Percentiles rank a stretch among this genome's conserved stretches.
Conservation (phyloP, 1,284 basidiomycete species). For the Athelia psychrophila region DNA sequence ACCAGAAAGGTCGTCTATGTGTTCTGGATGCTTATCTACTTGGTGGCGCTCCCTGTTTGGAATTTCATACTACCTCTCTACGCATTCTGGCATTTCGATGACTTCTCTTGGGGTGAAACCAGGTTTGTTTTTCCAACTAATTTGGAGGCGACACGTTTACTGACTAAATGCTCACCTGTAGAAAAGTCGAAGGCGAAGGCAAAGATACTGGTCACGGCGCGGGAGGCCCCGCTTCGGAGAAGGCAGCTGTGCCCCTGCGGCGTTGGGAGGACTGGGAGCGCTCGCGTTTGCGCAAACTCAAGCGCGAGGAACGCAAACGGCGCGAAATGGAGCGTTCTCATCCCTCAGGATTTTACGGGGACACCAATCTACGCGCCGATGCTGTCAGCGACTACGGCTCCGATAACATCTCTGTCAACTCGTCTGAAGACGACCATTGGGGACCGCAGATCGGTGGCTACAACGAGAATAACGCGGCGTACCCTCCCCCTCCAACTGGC, state of each 20-base stretch:
- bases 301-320: constrained; percentile 84
- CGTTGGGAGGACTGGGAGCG: constrained; percentile 99
- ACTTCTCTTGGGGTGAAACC: constrained; percentile 99
- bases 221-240: constrained; percentile 55
- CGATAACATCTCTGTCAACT: constrained; percentile 74
- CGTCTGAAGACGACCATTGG: constrained; percentile 95
- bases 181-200: constrained; percentile 90
- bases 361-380: constrained; percentile 50
- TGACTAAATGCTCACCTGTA: constrained; percentile 29
- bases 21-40: constrained; percentile 97
- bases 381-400: constrained; percentile 63
- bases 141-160: constrained; percentile 8
- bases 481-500: constrained; percentile 81
- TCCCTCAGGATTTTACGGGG: constrained; percentile 64
- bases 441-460: constrained; percentile 83
- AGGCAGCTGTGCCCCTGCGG: constrained; percentile 78
- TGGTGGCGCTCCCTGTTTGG: constrained; percentile 92
- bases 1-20: constrained; percentile 95
- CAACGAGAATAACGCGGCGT: constrained; percentile 79
- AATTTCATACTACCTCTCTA: constrained; percentile 93
- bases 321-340: constrained; percentile 77
- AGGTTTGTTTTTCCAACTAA: constrained; percentile 43
- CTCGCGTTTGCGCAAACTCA: constrained; percentile 89
- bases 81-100: constrained; percentile 99
- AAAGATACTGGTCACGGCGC: constrained; percentile 78